A percentile compares a stretch with the other conserved stretches of the same genome.
phyloP scores from a whole-genome alignment of 192 early-diverging fungal species.

The Coemansia sp. region DNA sequence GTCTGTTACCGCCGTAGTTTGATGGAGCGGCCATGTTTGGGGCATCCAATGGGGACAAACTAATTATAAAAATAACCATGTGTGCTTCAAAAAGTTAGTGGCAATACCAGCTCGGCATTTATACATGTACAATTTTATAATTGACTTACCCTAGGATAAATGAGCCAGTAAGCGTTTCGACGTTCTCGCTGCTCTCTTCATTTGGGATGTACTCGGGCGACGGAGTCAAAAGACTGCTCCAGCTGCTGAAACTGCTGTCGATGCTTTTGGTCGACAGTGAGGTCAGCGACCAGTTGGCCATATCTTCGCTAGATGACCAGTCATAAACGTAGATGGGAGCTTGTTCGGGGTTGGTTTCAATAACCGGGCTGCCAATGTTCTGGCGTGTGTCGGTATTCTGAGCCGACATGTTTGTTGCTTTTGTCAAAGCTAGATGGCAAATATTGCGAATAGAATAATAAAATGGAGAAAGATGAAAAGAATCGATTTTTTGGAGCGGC shows the following conservation, averaged over 20 bases:
- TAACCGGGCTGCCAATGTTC: slow-evolving; percentile 6
- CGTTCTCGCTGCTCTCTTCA: slow-evolving; percentile 14
- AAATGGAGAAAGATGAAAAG: background rate
- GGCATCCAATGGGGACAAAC: background rate
- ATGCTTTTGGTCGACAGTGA: slow-evolving; percentile 28
- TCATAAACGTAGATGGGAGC: slow-evolving; percentile 14
- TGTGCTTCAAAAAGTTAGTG: background rate
- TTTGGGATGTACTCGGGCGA: slow-evolving; percentile 2
- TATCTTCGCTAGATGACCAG: slow-evolving; percentile 26
- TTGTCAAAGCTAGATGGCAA: background rate
- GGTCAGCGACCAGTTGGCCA: slow-evolving; percentile 28
- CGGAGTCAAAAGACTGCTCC: slow-evolving; percentile 9
- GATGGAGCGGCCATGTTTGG: slow-evolving; percentile 2
- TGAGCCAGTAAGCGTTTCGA: slow-evolving; percentile 16
- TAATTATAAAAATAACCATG: background rate
- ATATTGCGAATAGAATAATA: background rate
- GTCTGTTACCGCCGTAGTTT: background rate
- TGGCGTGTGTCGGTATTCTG: background rate
- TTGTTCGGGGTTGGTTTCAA: slow-evolving; percentile 7
- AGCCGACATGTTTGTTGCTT: slow-evolving; percentile 4
- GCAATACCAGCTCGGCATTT: background rate
- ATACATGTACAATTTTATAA: background rate
- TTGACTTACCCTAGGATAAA: slow-evolving; percentile 9
- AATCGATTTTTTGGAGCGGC: background rate
- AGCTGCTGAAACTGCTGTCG: slow-evolving; percentile 13